phyloP scores from a whole-genome alignment of 2,329 filamentous ascomycete species.

The Rhynchosporium secalis region DNA sequence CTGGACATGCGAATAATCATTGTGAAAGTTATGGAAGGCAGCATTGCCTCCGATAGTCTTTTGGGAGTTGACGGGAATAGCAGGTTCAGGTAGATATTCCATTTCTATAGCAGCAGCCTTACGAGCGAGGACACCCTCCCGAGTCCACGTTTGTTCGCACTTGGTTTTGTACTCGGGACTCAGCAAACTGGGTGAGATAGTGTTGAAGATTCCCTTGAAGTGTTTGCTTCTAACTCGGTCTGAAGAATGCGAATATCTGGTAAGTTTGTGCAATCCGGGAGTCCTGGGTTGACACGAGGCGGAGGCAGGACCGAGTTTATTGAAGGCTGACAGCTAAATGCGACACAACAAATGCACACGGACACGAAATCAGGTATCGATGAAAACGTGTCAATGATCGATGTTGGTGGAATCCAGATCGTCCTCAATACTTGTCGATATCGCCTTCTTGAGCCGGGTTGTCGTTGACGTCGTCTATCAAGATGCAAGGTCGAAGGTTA shows the following conservation, averaged over 20 bases:
- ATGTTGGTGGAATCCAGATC: neutral
- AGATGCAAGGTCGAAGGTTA: slow-evolving; percentile 12
- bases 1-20: slow-evolving; percentile 55
- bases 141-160: neutral
- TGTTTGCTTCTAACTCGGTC: neutral
- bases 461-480: slow-evolving; percentile 15
- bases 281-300: neutral
- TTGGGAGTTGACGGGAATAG: slow-evolving; percentile 29
- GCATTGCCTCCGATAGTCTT: slow-evolving; percentile 62
- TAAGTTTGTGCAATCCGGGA: neutral
- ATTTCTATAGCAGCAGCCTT: slow-evolving; percentile 23
- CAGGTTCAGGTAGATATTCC: slow-evolving; percentile 32
- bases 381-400: neutral
- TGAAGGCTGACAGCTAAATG: slow-evolving; percentile 15
- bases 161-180: neutral
- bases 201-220: neutral
- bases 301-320: neutral
- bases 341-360: slow-evolving; percentile 12
- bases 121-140: slow-evolving; percentile 8
- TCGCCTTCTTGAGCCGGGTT: slow-evolving; percentile 4
- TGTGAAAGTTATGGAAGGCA: slow-evolving; percentile 69
- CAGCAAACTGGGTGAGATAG: too few species aligned
- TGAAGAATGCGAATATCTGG: neutral
- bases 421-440: neutral
- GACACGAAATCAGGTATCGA: slow-evolving; percentile 6